Conservation (phyloP, 306 rosid species). For the Vigna unguiculata region DNA sequence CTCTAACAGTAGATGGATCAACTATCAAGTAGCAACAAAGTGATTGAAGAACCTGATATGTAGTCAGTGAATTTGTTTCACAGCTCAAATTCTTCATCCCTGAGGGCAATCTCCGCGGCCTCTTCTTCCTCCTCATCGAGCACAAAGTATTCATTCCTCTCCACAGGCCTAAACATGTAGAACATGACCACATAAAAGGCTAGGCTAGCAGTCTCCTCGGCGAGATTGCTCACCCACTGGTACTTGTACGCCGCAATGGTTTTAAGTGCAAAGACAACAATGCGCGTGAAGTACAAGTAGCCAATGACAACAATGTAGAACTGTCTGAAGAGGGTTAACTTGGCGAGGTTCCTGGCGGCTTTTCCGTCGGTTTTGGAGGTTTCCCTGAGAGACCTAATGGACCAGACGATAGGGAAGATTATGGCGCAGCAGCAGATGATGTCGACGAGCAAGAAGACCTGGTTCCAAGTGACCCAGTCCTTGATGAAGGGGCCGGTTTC, state of each 20-base stretch:
- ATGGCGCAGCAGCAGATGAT: slow-evolving; percentile 88
- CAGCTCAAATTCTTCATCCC: slow-evolving; percentile 83
- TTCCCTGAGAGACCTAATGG: slow-evolving; percentile 80
- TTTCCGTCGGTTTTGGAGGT: slow-evolving; percentile 95
- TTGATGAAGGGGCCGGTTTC: slow-evolving; percentile 89
- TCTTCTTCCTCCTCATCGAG: slow-evolving; percentile 92
- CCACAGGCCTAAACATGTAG: slow-evolving; percentile 91
- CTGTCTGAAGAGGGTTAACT: slow-evolving; percentile 83
- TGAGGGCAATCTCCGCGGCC: slow-evolving; percentile 85
- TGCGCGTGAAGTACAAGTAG: slow-evolving; percentile 79
- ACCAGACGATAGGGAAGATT: slow-evolving; percentile 92
- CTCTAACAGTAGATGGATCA: slow-evolving; percentile 37
- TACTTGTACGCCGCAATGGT: slow-evolving; percentile 88
- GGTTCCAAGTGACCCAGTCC: slow-evolving; percentile 93
- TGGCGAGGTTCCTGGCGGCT: slow-evolving; percentile 82
- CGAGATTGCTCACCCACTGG: slow-evolving; percentile 87
- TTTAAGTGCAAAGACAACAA: slow-evolving; percentile 79
- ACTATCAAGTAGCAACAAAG: slow-evolving; percentile 13
- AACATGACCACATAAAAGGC: slow-evolving; percentile 74
- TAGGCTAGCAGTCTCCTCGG: slow-evolving; percentile 84
- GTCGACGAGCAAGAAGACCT: slow-evolving; percentile 85
- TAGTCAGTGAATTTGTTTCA: slow-evolving; percentile 44
- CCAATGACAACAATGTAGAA: slow-evolving; percentile 88
- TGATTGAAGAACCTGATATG: slow-evolving; percentile 35
- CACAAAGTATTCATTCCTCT: slow-evolving; percentile 70